A percentile compares a stretch with the other conserved stretches of the same genome.
phyloP scores from a whole-genome alignment of 179 eudicot species.

The Camellia oleifera region DNA sequence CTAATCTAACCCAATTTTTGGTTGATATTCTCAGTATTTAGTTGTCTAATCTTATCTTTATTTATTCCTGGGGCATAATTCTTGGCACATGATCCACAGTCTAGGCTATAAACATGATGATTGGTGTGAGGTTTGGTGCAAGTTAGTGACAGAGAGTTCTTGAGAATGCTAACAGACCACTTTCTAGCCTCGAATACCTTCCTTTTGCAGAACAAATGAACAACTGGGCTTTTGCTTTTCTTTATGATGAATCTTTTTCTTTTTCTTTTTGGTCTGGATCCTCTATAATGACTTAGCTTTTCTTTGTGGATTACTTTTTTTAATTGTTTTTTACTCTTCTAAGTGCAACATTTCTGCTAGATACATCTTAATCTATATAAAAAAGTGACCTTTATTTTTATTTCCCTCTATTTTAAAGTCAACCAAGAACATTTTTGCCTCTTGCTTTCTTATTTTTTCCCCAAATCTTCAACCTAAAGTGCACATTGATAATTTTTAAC shows the following conservation, averaged over 20 bases:
- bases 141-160: neutral
- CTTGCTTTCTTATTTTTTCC: neutral
- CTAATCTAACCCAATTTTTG: neutral
- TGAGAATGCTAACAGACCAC: conserved; percentile 16
- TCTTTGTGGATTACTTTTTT: conserved; percentile 1
- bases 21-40: neutral
- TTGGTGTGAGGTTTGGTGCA: conserved; percentile 2
- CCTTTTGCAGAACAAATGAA: conserved; percentile 14
- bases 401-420: conserved; percentile 8
- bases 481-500: neutral
- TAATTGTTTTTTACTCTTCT: neutral
- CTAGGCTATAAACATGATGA: conserved; percentile 8
- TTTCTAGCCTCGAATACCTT: conserved; percentile 29
- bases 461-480: conserved; percentile 5
- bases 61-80: neutral
- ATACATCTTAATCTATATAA: neutral
- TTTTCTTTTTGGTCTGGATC: conserved; percentile 8
- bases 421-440: conserved; percentile 13
- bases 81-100: neutral
- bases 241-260: conserved; percentile 14
- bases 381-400: conserved; percentile 14
- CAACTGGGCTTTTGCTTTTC: conserved; percentile 16
- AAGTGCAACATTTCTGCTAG: conserved; percentile 1
- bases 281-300: neutral
- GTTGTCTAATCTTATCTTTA: neutral